A percentile compares a stretch with the other conserved stretches of the same genome.
phyloP scores from a whole-genome alignment of 371 early-diverging fungal species.

The Batkoa obscura region DNA sequence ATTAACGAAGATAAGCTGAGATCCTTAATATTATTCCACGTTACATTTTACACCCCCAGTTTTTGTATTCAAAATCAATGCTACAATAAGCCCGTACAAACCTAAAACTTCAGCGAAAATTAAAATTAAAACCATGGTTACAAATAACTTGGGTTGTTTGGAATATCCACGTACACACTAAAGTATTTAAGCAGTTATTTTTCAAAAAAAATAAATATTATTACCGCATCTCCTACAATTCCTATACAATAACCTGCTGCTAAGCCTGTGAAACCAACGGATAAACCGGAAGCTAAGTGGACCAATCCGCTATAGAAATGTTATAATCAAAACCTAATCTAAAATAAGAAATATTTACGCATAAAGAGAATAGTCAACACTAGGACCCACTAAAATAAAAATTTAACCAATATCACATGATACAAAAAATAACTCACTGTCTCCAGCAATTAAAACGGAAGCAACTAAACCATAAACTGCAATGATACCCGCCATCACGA shows the following conservation, averaged over 20 bases:
- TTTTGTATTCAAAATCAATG: constrained; percentile 89
- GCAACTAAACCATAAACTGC: constrained; percentile 95
- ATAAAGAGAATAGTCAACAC: constrained; percentile 9
- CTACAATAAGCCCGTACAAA: constrained; percentile 84
- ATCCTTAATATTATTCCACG: too few species aligned
- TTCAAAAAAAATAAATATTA: constrained; percentile 7
- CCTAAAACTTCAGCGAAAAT: constrained; percentile 98
- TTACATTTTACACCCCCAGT: too few species aligned
- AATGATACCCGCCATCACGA: constrained; percentile 97
- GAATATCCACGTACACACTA: constrained; percentile 76
- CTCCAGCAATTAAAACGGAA: constrained; percentile 72
- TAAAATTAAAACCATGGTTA: constrained; percentile 84
- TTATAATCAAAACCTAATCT: neutral
- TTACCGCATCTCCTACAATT: constrained; percentile 82
- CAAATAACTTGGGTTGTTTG: constrained; percentile 86
- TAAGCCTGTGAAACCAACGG: constrained; percentile 81
- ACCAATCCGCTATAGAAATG: constrained; percentile 39
- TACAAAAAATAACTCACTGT: constrained; percentile 27
- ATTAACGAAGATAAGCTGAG: too few species aligned
- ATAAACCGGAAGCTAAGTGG: constrained; percentile 83
- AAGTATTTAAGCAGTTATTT: too few species aligned
- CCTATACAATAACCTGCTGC: constrained; percentile 96
- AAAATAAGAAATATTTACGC: constrained; percentile 8
- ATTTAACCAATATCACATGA: constrained; percentile 12
- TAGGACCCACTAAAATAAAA: constrained; percentile 10